Base-by-base conservation (phyloP, 306 rosid genomes). In the Prunus persica region DNA sequence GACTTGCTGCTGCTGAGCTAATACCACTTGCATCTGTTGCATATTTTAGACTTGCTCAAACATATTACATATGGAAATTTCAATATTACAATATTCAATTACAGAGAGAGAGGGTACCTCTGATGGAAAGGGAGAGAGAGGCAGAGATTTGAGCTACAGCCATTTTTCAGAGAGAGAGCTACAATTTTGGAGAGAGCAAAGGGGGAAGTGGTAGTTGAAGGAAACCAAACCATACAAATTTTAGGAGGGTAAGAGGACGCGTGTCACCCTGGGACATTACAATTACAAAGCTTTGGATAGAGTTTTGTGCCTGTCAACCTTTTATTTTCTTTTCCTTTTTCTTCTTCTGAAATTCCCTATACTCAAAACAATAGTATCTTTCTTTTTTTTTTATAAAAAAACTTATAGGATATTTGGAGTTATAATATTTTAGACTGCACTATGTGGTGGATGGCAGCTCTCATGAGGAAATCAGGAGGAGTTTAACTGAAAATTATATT, bases 71-170 rank as follows among this genome's bases (percentile, higher is more conserved):
- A 4, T 22, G 54, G n/a, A 60, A 4, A 16, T 5, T 43, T 58
- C 57, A 9, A 60, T 0, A 43, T 5, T 20, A 6, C 52, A 30
- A 71, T 4, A 52, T 41, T 72, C 43, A 25, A 73, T 47, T 11
- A 27, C 38, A 47, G 28, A 28, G 69, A 66, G 65, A 67, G 67
- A 69, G 71, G 38, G 77, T 77, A 84, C 96, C 87, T 9, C 90
- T 88, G 57, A 70, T 19, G 71, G 90, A 71, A 79, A 87, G 47
- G 34, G 89, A 77, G 74, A 91, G 90, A 38, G 96, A 86, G 22
- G 91, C 89, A 46, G 90, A 86, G 67, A 84, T 43, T 74, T 86
- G 97, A 87, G 84, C 79, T 14, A 85, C 78, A 54, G 88, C 91
- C 92, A 89, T 88, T 67, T 38, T 62, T 64, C 63, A 51, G 67